These are phyloP conservation scores for Cryptosporidium sp. DNA, from an alignment of 169 alveolate species.

Conservation along the genomic window DNA sequence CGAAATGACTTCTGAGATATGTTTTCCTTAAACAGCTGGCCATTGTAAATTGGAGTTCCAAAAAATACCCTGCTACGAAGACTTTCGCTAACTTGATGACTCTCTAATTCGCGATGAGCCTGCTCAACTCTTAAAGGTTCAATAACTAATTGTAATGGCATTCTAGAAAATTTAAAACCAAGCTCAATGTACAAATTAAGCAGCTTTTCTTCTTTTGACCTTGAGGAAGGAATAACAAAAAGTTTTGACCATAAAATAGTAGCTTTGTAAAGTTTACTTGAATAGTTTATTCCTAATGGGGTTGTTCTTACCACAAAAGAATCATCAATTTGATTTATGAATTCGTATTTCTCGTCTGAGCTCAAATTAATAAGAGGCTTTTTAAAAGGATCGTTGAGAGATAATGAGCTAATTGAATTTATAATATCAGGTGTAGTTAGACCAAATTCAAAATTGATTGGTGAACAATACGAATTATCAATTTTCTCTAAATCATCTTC, in stretches of 20 bases:
- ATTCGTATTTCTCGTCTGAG: conserved; percentile 32
- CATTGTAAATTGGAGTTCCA: conserved; percentile 64
- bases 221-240: conserved; percentile 29
- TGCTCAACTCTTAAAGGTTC: conserved; percentile 44
- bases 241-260: conserved; percentile 62
- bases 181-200: conserved; percentile 37
- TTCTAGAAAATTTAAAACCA: conserved; percentile 34
- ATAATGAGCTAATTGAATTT: not conserved
- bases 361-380: conserved; percentile 6
- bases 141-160: conserved; percentile 37
- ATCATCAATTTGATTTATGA: conserved; percentile 38
- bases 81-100: not conserved
- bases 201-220: conserved; percentile 29
- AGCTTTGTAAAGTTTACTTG: conserved; percentile 23
- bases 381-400: conserved; percentile 47
- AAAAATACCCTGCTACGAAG: conserved; percentile 36
- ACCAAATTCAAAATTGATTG: conserved; percentile 61
- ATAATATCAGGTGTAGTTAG: conserved; percentile 35
- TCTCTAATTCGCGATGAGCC: conserved; percentile 17
- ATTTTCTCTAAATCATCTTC: conserved; percentile 36
- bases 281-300: conserved; percentile 4
- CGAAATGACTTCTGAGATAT: conserved; percentile 52
- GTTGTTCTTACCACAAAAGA: conserved; percentile 41
- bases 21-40: conserved; percentile 65
- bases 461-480: conserved; percentile 44